Conservation (phyloP, 2,329 filamentous ascomycete genomes). For the Ploettnerulaceae sp. region DNA sequence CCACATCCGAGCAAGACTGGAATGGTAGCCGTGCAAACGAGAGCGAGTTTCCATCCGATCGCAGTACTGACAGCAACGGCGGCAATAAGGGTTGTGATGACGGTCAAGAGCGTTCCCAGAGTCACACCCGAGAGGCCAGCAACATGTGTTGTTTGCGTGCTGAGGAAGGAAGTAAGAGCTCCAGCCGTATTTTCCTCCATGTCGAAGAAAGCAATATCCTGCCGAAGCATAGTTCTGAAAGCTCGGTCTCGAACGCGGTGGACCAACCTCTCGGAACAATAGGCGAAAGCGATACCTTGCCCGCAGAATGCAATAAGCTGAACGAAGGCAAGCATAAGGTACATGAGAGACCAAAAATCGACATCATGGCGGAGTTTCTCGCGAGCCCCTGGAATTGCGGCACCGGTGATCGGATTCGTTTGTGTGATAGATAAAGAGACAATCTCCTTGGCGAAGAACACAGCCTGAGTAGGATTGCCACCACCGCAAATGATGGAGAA, state of each 20-base stretch:
- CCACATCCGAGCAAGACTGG: constrained; percentile 74
- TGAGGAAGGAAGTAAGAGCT: constrained; percentile 81
- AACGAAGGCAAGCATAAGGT: constrained; percentile 73
- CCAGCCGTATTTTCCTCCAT: constrained; percentile 83
- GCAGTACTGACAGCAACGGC: constrained; percentile 66
- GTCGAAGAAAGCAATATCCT: constrained; percentile 92
- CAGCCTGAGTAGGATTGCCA: constrained; percentile 69
- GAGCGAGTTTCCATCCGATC: constrained; percentile 81
- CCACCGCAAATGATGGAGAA: constrained; percentile 74
- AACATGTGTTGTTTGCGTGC: constrained; percentile 83
- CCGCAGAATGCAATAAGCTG: constrained; percentile 63
- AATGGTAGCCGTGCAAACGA: constrained; percentile 75
- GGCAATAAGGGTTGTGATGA: constrained; percentile 71
- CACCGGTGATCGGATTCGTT: constrained; percentile 43
- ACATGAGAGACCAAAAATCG: constrained; percentile 88
- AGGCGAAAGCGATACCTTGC: constrained; percentile 73
- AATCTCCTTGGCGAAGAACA: constrained; percentile 90
- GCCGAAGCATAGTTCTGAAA: constrained; percentile 83
- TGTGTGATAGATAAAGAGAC: constrained; percentile 51
- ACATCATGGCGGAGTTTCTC: constrained; percentile 57
- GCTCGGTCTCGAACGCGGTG: constrained; percentile 76
- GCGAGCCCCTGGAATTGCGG: constrained; percentile 33
- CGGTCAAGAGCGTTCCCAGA: constrained; percentile 79
- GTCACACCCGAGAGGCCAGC: constrained; percentile 84
- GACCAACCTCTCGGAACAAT: constrained; percentile 80